phyloP scores from a whole-genome alignment of 1,284 basidiomycete species.

The Sporisorium graminicola region DNA sequence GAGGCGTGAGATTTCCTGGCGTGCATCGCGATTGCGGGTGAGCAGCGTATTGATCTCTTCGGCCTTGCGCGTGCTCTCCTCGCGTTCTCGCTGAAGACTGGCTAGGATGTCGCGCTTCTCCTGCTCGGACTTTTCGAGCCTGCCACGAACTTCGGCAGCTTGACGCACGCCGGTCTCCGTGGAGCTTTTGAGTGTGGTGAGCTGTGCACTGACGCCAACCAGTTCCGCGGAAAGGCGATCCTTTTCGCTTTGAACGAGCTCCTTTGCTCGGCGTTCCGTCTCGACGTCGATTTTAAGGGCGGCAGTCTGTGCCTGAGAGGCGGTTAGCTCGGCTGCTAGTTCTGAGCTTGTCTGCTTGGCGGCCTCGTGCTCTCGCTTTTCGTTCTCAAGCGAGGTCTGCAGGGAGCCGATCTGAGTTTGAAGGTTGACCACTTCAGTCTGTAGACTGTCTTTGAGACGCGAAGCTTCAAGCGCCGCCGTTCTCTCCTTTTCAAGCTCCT shows the following conservation, averaged over 20 bases:
- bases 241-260: slow-evolving; percentile 42
- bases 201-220: slow-evolving; percentile 48
- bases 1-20: slow-evolving; percentile 57
- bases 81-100: slow-evolving; percentile 62
- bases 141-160: slow-evolving; percentile 44
- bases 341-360: slow-evolving; percentile 29
- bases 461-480: slow-evolving; percentile 14
- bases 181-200: slow-evolving; percentile 44
- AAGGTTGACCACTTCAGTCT: slow-evolving; percentile 38
- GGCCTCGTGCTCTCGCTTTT: slow-evolving; percentile 41
- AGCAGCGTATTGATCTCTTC: slow-evolving; percentile 58
- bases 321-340: slow-evolving; percentile 34
- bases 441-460: slow-evolving; percentile 39
- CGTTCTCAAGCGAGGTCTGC: slow-evolving; percentile 42
- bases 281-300: slow-evolving; percentile 40
- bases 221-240: slow-evolving; percentile 47
- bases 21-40: slow-evolving; percentile 50
- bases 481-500: slow-evolving; percentile 26
- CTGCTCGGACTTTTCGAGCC: slow-evolving; percentile 58
- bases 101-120: slow-evolving; percentile 67
- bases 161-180: slow-evolving; percentile 50
- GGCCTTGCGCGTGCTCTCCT: slow-evolving; percentile 58
- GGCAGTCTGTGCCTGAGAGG: slow-evolving; percentile 38
- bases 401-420: slow-evolving; percentile 39
- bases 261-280: slow-evolving; percentile 46